These are phyloP conservation scores for Galerina sulciceps DNA, from an alignment of 768 basidiomycete species.

Conservation along the genomic window DNA sequence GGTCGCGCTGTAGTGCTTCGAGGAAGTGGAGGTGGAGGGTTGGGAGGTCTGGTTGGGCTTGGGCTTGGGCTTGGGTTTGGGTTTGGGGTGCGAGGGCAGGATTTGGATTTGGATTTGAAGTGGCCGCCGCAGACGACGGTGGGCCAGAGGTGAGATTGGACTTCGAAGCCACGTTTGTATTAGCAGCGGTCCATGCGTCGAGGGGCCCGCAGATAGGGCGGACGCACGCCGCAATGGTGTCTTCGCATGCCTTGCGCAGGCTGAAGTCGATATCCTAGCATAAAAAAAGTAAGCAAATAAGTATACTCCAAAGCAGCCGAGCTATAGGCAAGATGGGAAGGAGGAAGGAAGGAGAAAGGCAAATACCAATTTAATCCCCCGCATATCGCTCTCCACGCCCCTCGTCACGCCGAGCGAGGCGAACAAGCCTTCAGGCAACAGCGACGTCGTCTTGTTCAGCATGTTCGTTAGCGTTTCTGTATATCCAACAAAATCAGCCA, in stretches of 20 bases:
- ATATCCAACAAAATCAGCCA: slow-evolving; percentile 1
- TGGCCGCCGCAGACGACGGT: neutral
- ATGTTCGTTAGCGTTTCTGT: slow-evolving; percentile 62
- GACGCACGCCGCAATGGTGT: slow-evolving; percentile 71
- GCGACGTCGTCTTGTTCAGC: slow-evolving; percentile 60
- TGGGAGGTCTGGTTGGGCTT: slow-evolving; percentile 45
- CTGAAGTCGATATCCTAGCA: slow-evolving; percentile 83
- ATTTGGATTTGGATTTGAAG: neutral
- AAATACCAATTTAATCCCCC: slow-evolving; percentile 75
- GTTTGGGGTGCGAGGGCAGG: no score
- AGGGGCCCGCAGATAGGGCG: slow-evolving; percentile 62
- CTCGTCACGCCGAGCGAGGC: slow-evolving; percentile 70
- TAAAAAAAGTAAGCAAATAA: neutral
- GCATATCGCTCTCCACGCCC: slow-evolving; percentile 57
- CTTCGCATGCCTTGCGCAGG: slow-evolving; percentile 84
- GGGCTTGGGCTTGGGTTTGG: slow-evolving; percentile 7
- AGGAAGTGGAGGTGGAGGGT: slow-evolving; percentile 63
- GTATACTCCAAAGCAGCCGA: neutral
- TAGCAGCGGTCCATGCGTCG: slow-evolving; percentile 53
- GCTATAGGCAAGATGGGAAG: neutral
- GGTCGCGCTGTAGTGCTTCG: slow-evolving; percentile 54
- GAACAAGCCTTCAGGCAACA: slow-evolving; percentile 73
- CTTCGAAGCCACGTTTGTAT: slow-evolving; percentile 1
- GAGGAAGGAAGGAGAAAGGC: neutral
- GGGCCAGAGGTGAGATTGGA: neutral